Base-by-base conservation (phyloP, 2,329 filamentous ascomycete species). In the Cladosporium sp. region DNA sequence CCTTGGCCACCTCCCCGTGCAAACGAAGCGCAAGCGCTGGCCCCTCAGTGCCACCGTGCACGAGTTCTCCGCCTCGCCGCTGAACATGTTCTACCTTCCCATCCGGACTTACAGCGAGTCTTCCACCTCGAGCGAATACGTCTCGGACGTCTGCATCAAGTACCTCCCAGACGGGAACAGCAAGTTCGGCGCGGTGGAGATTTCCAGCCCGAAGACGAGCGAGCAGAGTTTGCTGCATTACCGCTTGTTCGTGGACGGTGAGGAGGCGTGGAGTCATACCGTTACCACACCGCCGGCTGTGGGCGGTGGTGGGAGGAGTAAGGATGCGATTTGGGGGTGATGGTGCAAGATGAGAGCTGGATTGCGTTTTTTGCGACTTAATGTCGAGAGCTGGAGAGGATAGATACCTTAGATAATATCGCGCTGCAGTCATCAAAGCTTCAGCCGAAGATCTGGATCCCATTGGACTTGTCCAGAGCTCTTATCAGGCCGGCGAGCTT, bases 61-160 rank as follows among this genome's bases (percentile, higher is more conserved):
- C 61, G 93, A 99, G 68, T 97, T 96, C 69, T 93, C 88, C 19
- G 90, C 87, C 1, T 93, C 88, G 49, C 93, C 93, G 0, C 68
- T 99, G 45, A 95, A 85, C 66, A 95, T 97, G 78, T 99, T 99
- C 65, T 96, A 93, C 59, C 80, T 93, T 4, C 93, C 93, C 0
- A 73, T 92, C 19, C 79, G 85, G 2, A 92, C 89, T 0, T 99
- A 97, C 68, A 77, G 76, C 58, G 89, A 96, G 69, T 54, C 54
- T 2, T 58, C 59, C 17, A 62, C 61, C 1, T 51, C 51, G 15
- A 81, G 79, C 1, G 89, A 95, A 58, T 78, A 84, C 1, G 83
- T 54, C 12, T 63, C 91, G 59, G 93, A 97, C 69, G 81, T 96
- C 9, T 79, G 85, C 64, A 77, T 97, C 56, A 89, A 92, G 82